These are phyloP conservation scores for Arachis stenosperma DNA, from an alignment of 306 rosid species.

Conservation along the genomic window DNA sequence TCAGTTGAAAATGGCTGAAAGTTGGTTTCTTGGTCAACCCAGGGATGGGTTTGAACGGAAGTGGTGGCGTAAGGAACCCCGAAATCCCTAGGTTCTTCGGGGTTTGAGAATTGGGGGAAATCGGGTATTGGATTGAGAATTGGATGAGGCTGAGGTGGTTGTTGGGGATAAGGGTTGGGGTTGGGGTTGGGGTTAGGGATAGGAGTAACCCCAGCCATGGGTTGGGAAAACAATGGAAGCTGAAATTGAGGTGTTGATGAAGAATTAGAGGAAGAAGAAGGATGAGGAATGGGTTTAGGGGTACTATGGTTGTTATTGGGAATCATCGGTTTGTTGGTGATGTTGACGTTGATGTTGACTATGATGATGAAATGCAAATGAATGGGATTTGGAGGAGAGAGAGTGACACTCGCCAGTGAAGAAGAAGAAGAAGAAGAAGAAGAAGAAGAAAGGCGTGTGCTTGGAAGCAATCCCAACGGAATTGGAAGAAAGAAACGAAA, in stretches of 20 bases:
- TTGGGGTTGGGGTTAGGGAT: background rate
- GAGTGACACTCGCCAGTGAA: too few relatives aligned
- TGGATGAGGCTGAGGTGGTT: background rate
- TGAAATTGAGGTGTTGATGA: background rate
- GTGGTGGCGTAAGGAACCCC: background rate
- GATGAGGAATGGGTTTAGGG: background rate
- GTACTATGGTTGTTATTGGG: background rate
- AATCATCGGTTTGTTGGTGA: background rate
- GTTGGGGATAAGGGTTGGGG: background rate
- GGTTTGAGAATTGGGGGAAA: background rate
- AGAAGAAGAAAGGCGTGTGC: too few relatives aligned
- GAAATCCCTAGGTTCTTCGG: background rate
- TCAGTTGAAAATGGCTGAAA: slow-evolving; percentile 1
- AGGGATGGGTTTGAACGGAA: background rate
- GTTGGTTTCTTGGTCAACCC: background rate
- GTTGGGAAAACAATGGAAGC: background rate
- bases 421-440: too few relatives aligned
- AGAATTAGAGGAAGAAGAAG: background rate
- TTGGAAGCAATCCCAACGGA: too few relatives aligned
- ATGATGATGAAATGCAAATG: too few relatives aligned
- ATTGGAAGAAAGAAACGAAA: too few relatives aligned
- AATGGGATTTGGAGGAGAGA: too few relatives aligned
- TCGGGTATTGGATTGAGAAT: background rate
- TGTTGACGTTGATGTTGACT: background rate
- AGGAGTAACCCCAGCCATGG: background rate